Evolutionary conservation across 805 yeast genomes (phyloP), one percentile per base, ranked within the genome.

Genomic region (Lipomyces oligophaga): DNA sequence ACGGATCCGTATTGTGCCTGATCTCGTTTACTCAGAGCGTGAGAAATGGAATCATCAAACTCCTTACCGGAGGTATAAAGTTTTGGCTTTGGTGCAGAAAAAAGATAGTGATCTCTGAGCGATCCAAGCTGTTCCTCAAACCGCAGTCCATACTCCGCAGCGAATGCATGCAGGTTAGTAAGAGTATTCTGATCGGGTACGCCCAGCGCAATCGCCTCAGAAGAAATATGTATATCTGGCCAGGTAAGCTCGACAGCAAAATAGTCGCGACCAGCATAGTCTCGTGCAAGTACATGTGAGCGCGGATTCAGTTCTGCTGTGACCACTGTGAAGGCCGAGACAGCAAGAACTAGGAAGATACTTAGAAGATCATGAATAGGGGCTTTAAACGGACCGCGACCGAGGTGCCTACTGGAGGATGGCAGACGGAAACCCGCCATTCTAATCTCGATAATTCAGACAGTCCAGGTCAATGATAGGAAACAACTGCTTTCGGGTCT

Each of bases 191-290:
- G 24, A 5, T 24, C 38, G 6, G 53, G 37, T n/a, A n/a, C n/a
- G n/a, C n/a, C n/a, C n/a, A n/a, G n/a, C n/a, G n/a, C n/a, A 15
- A 34, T 11, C 10, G 40, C 19, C 11, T 10, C 30, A 5, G 38
- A 8, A n/a, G 45, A 41, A 18, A 24, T 15, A 16, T n/a, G 19
- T 20, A 24, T 5, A 15, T 20, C 33, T n/a, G 18, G 10, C 28
- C 27, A 15, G 27, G 18, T 7, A 16, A 57, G 35, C 39, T 57
- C 60, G 30, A 57, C 53, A 20, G 58, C 60, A 36, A 37, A 51
- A 34, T 57, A 57, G 8, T 43, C 45, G 13, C 60, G 41, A 64
- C 5, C 19, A 8, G 31, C 53, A 34, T 57, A 48, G 28, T 57
- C 59, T 5, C 60, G 64, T 58, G 54, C 38, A 18, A 30, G 42